These are phyloP conservation scores for Athelia psychrophila DNA, from an alignment of 1,284 basidiomycete genomes.

Conservation along the genomic window DNA sequence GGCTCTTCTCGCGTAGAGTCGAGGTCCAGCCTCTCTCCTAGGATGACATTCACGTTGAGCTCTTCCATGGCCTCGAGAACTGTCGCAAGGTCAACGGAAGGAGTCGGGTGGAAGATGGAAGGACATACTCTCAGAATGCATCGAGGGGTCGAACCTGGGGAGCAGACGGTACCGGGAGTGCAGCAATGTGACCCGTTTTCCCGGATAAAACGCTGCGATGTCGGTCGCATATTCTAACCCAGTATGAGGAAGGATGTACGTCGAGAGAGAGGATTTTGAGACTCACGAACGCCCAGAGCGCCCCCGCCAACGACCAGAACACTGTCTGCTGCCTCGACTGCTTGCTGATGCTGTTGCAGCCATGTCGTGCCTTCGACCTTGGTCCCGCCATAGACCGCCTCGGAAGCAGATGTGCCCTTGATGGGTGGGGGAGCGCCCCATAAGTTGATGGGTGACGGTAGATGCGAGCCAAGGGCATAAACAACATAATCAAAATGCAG, in stretches of 20 bases:
- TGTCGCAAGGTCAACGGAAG: slow-evolving; percentile 3
- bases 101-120: background rate
- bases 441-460: slow-evolving; percentile 53
- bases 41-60: slow-evolving; percentile 26
- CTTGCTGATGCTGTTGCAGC: slow-evolving; percentile 25
- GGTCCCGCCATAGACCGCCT: background rate
- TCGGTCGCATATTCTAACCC: slow-evolving; percentile 43
- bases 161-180: slow-evolving; percentile 44
- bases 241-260: background rate
- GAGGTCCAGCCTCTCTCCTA: slow-evolving; percentile 31
- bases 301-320: slow-evolving; percentile 36
- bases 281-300: slow-evolving; percentile 35
- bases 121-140: slow-evolving; percentile 36
- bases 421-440: slow-evolving; percentile 33
- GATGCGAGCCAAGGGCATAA: slow-evolving; percentile 56
- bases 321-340: slow-evolving; percentile 24
- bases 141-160: slow-evolving; percentile 35
- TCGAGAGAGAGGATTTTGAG: background rate
- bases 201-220: slow-evolving; percentile 40
- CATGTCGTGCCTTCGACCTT: slow-evolving; percentile 27
- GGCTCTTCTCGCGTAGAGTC: slow-evolving; percentile 7
- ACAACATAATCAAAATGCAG: slow-evolving; percentile 52
- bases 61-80: slow-evolving; percentile 25
- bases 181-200: slow-evolving; percentile 41
- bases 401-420: background rate